Evolutionary conservation across 2,329 filamentous ascomycete genomes (phyloP), one percentile per base, ranked within the genome.

Genomic region (Elsinoe batatas): DNA sequence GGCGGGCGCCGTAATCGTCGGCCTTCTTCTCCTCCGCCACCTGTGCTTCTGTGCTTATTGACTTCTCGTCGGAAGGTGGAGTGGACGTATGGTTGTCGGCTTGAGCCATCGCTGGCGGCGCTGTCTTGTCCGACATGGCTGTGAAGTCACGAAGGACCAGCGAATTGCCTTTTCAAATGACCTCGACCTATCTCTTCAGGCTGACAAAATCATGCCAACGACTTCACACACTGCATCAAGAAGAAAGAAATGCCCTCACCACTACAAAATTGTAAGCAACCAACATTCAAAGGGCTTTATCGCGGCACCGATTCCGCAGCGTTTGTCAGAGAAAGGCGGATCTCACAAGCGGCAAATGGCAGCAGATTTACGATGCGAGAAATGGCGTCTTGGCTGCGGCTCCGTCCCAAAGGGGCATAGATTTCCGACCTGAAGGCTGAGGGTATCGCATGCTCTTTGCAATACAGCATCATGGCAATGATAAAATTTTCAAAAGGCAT

Each of bases 1-100:
- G 81, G 7, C 81, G 73, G 35, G 47, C 59, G 20, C 51, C 51
- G 18, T 40, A 54, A 20, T 54, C 36, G 20, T 54, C 51, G 8
- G 37, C 17, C 11, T 33, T 30, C 22, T 33, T 17, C 5, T 50
- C 46, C 13, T 26, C 22, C 4, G 26, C 26, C n/a, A 12, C 26
- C 36, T 50, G 22, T 5, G 18, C 40, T 22, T 18, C 40, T 44
- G 18, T 44, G 7, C 7, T 30, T 12, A 26, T 6, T 8, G 40
- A 44, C 40, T 44, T 44, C n/a, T 44, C 17, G 20, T 44, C 18
- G 3, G 18, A 10, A 17, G 18, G 10, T 5, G 20, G 11, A 12
- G n/a, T 18, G 6, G 17, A 26, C 26, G 36, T n/a, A 8, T 44
- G 3, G n/a, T 15, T n/a, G 10, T 44, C 20, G 40, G 10, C 18